Base-by-base conservation (phyloP, 495 filamentous ascomycete species). In the Penicillium samsonianum region DNA sequence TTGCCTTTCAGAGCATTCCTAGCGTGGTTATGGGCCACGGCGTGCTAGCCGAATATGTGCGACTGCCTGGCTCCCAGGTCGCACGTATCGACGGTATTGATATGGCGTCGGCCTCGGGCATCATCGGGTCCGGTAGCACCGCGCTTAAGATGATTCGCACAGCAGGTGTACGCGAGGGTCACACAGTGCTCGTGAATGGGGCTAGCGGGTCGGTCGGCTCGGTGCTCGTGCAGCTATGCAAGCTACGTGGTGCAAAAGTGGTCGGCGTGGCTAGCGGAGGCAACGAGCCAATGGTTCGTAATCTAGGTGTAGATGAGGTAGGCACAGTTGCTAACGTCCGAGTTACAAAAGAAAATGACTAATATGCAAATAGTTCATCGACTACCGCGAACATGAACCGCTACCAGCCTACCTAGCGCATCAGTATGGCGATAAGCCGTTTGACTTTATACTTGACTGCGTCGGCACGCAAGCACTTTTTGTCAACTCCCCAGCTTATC, bases 381-480 rank as follows among this genome's bases (percentile, higher is more conserved):
- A 77, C 49, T 78, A 78, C 49, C 58, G 28, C 11, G 56, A 53
- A 4, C 59, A 72, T 43, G 53, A 49, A 0, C 6, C 35, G 5
- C 35, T 78, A 1, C 65, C 69, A 26, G 53, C 14, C 5, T 56
- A 66, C 9, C 52, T 78, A 1, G 61, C 62, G 1, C 30, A 51
- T 33, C 43, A 61, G 51, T 75, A 68, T 48, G 59, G 57, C 5
- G 60, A 64, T 2, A 50, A 65, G 40, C 67, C 55, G 47, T 65
- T 78, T 23, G 75, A 78, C 58, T 65, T 68, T 41, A 58, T 78
- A 28, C 64, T 78, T 14, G 76, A 78, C 46, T 69, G 67, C 31
- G 73, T 65, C 5, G 76, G 75, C 17, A 65, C 61, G 22, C 65
- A 75, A 48, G 46, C 54, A 1, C 61, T 78, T 6, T 78, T 59